Conservation (phyloP, 2,329 filamentous ascomycete species). For the Colletotrichum theobromicola region DNA sequence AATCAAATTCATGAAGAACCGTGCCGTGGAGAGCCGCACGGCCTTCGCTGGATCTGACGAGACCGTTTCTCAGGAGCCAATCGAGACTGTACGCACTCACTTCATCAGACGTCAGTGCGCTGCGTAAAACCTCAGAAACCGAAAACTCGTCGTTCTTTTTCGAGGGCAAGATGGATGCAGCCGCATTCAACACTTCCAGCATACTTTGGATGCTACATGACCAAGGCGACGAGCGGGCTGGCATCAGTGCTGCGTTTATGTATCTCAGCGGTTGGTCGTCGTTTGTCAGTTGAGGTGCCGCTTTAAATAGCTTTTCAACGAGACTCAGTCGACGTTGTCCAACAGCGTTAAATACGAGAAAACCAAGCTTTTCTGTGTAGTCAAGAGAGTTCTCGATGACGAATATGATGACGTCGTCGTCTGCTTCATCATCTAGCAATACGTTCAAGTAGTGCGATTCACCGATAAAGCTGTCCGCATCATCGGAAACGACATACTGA, state of each 20-base stretch:
- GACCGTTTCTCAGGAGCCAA: neutral
- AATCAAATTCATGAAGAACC: neutral
- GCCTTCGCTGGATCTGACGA: neutral
- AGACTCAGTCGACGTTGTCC: neutral
- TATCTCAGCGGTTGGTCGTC: neutral
- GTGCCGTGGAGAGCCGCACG: neutral
- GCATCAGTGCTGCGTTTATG: neutral
- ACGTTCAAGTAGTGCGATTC: too few relatives aligned
- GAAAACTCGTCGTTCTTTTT: fast-evolving
- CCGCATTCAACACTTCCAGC: neutral
- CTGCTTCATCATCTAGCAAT: neutral
- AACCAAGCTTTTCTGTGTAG: neutral
- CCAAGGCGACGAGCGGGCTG: neutral
- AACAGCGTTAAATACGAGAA: neutral
- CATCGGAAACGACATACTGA: neutral
- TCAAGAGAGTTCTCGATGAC: neutral
- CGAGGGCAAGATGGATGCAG: neutral
- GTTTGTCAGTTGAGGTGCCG: neutral
- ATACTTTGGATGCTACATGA: neutral
- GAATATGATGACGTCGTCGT: neutral
- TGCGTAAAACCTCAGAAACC: neutral
- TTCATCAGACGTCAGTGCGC: fast-evolving
- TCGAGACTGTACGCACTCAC: neutral
- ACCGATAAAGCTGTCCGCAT: neutral
- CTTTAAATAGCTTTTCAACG: neutral